Percentiles rank a stretch among this genome's conserved stretches.
Conservation (phyloP, 1,284 basidiomycete genomes). For the Moesziomyces sp. region DNA sequence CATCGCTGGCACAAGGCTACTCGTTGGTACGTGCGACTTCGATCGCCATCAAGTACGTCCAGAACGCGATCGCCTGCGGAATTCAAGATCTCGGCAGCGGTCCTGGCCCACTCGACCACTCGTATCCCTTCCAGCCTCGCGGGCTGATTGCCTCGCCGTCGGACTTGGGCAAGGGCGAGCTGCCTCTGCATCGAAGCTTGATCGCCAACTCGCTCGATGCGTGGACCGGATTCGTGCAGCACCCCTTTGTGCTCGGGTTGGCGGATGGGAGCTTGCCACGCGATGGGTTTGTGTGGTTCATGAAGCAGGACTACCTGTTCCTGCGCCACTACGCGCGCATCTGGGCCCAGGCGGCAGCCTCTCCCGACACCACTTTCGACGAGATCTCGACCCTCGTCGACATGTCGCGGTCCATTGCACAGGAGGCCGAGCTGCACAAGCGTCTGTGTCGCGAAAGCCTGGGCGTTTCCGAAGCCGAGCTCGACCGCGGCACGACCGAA, state of each 20-base stretch:
- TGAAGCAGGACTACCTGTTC: conserved; percentile 75
- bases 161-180: conserved; percentile 37
- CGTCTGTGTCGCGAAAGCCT: conserved; percentile 47
- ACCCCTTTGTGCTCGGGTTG: conserved; percentile 82
- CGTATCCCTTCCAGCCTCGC: conserved; percentile 73
- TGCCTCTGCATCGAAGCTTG: conserved; percentile 48
- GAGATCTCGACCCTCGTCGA: conserved; percentile 76
- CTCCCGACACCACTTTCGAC: conserved; percentile 69
- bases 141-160: conserved; percentile 21
- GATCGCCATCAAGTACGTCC: conserved; percentile 78
- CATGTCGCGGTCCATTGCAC: conserved; percentile 68
- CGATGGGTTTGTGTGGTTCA: conserved; percentile 82
- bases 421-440: conserved; percentile 56
- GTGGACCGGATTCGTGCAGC: conserved; percentile 71
- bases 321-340: conserved; percentile 71
- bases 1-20: conserved; percentile 74
- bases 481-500: conserved; percentile 50
- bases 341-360: conserved; percentile 75
- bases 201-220: conserved; percentile 51
- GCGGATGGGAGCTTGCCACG: conserved; percentile 77
- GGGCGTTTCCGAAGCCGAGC: conserved; percentile 40
- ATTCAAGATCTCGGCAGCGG: conserved; percentile 77
- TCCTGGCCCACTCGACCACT: conserved; percentile 87
- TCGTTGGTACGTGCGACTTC: conserved; percentile 75
- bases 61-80: conserved; percentile 80